Base-by-base conservation (phyloP, 805 yeast genomes). In the Cyberlindnera mississippiensis region DNA sequence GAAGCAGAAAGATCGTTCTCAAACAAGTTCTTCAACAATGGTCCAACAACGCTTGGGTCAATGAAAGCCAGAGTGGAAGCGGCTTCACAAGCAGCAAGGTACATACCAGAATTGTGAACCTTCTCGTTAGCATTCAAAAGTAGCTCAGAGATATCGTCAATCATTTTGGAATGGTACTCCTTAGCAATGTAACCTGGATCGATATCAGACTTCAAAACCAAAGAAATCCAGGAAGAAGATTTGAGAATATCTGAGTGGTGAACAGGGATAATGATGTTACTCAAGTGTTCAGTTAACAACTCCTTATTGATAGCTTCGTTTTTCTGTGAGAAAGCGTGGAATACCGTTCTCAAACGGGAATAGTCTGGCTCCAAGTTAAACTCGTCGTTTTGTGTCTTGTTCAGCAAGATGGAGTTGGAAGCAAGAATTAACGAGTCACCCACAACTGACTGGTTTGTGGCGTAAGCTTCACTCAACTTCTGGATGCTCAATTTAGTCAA, bases 221-320 rank as follows among this genome's bases (percentile, higher is more conserved):
- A 62, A 0, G 85, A 85, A 27, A 88, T 83, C 98, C 98, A 91
- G 2, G 83, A 81, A 11, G 50, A 48, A 45, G 74, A 64, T 57
- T 68, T 64, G 48, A 61, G 49, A n/a, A 76, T 57, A 3, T 51
- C 40, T 2, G 52, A 37, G 44, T 68, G 70, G 52, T 81, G 84
- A 14, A 73, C 51, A 6, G 73, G 48, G 18, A 77, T 57, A 14
- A 80, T 54, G 14, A 69, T 45, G 9, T 68, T 61, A 15, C 70
- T 46, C 13, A 81, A 48, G 17, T 68, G 62, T 7, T 57, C 42
- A 4, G 58, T 55, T 35, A 66, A 42, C 10, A 61, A 41, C 2
- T 48, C 50, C 8, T 48, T 50, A 14, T 51, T 44, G 6, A 47
- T 27, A 9, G 42, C 28, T 2, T 35, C 52, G 3, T 54, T 43